These are phyloP conservation scores for Cercospora zeina DNA, from an alignment of 2,329 filamentous ascomycete genomes.

Conservation along the genomic window DNA sequence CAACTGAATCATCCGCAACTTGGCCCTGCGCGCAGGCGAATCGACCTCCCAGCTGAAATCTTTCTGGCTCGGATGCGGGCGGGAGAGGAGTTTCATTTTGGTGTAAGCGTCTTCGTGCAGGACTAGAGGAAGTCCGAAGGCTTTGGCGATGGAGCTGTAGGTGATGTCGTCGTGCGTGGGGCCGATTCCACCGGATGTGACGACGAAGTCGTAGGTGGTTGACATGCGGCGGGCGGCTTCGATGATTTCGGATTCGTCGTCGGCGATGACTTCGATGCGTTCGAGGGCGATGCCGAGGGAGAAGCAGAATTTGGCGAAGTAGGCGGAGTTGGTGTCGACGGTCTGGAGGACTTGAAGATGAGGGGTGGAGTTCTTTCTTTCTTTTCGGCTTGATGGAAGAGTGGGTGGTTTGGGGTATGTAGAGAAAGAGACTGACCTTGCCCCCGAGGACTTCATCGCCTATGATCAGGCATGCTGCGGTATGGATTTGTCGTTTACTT, in stretches of 20 bases:
- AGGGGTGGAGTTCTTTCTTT: too few relatives aligned
- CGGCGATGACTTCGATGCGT: constrained; percentile 87
- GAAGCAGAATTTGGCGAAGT: constrained; percentile 67
- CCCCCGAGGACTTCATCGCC: constrained; percentile 96
- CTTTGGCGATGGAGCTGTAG: constrained; percentile 89
- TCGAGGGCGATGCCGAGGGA: constrained; percentile 68
- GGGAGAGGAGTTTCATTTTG: constrained; percentile 80
- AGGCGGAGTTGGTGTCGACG: constrained; percentile 66
- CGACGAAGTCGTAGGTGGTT: constrained; percentile 85
- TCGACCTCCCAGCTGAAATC: constrained; percentile 80
- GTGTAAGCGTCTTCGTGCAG: constrained; percentile 75
- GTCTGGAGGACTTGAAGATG: constrained; percentile 49
- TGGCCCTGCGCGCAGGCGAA: constrained; percentile 74
- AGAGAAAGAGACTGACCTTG: constrained; percentile 62
- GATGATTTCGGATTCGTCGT: constrained; percentile 86
- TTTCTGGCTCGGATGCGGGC: constrained; percentile 68
- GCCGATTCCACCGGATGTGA: constrained; percentile 92
- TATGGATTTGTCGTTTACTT: constrained; percentile 71
- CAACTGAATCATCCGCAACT: constrained; percentile 85
- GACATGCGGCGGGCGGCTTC: constrained; percentile 88
- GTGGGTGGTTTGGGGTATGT: background rate
- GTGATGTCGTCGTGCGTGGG: constrained; percentile 98
- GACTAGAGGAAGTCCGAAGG: constrained; percentile 73
- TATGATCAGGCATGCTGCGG: constrained; percentile 89
- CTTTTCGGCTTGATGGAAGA: background rate